Conservation (phyloP, 2,329 filamentous ascomycete genomes). For the Pseudopithomyces maydicus region DNA sequence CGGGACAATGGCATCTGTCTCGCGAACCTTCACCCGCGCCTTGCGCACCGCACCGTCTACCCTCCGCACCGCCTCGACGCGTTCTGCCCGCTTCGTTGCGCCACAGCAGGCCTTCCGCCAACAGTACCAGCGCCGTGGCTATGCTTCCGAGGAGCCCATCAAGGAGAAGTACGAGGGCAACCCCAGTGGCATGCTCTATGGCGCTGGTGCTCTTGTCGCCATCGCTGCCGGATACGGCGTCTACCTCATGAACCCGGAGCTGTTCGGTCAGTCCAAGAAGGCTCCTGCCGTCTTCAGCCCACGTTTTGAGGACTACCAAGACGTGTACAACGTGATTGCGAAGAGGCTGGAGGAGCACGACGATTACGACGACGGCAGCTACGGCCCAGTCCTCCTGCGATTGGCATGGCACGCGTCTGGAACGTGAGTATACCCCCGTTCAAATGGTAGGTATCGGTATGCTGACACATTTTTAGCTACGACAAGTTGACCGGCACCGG, state of each 20-base stretch:
- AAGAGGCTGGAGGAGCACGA: constrained; percentile 81
- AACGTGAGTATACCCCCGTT: constrained; percentile 56
- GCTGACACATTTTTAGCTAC: constrained; percentile 54
- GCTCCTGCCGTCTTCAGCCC: constrained; percentile 66
- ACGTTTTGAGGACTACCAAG: constrained; percentile 87
- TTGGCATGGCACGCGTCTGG: constrained; percentile 94
- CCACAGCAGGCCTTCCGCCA: constrained; percentile 72
- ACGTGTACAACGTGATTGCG: constrained; percentile 90
- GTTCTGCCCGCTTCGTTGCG: constrained; percentile 62
- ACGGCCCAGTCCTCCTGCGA: constrained; percentile 86
- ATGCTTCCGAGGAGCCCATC: constrained; percentile 66
- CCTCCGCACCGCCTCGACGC: constrained; percentile 64
- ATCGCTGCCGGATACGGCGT: constrained; percentile 35
- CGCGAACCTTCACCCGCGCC: constrained; percentile 45
- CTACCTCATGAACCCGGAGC: constrained; percentile 63
- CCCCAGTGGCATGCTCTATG: constrained; percentile 46
- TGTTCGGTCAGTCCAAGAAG: constrained; percentile 42
- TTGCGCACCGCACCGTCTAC: constrained; percentile 46
- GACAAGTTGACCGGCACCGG: constrained; percentile 87
- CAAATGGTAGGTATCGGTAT: neutral
- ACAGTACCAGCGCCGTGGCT: constrained; percentile 77
- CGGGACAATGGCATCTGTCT: constrained; percentile 38
- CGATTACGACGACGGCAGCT: constrained; percentile 96
- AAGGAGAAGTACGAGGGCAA: constrained; percentile 54
- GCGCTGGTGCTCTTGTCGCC: constrained; percentile 36